Base-by-base conservation (phyloP, 2,329 filamentous ascomycete species). In the Talaromyces marneffei region DNA sequence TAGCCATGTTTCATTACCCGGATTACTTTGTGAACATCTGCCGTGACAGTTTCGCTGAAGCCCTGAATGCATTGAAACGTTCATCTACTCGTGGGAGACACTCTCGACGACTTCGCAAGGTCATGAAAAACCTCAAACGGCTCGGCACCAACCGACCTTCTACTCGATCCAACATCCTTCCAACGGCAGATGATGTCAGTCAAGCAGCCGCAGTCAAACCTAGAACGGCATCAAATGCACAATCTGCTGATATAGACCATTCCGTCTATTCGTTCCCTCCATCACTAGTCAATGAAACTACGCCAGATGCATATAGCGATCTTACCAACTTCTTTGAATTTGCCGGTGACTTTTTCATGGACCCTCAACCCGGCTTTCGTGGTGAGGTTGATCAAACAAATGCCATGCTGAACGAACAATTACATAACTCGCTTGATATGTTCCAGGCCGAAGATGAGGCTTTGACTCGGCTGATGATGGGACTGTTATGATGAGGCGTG, bases 1-100 rank as follows among this genome's bases (percentile, higher is more conserved):
- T 88, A 1, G 84, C 85, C 0, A 84, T 87, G 2, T 82, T 82
- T 6, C 85, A 87, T 69, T 83, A 83, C 1, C 85, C 85, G 0
- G 78, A 79, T 0, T 76, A 84, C 18, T 87, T 86, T 69, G 84
- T 80, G 58, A 72, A 75, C 3, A 75, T 78, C 52, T 84, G 83
- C 56, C 79, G 83, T 16, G 82, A 86, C 61, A 85, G 87, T 66
- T 87, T 87, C 68, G 86, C 86, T 73, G 83, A 84, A 77, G 85
- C 85, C 0, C 74, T 87, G 6, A 84, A 87, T 48, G 77, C 87
- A 2, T 80, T 88, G 40, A 84, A 86, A 55, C 82, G 82, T 2
- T 81, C 87, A 53, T 85, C 82, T 23, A 80, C 81, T n/a, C 80
- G 82, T 59, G 85, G 83, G 1, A 84, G 83, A 64, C 80, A 86